Conservation (phyloP, 352 stramenopile species). For the Ochromonadaceae sp. region DNA sequence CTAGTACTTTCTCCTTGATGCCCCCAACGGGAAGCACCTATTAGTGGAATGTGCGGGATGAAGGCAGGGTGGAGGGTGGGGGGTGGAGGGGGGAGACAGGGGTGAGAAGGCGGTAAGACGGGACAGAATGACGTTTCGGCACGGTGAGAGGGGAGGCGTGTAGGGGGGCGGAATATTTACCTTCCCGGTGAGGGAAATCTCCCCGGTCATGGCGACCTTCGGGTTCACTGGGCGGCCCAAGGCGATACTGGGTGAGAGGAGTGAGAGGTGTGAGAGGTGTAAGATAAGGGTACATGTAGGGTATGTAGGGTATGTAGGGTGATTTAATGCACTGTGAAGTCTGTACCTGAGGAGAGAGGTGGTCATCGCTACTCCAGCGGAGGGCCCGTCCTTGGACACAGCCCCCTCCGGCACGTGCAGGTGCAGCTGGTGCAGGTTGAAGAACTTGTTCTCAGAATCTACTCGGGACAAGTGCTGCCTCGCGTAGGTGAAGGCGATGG, state of each 20-base stretch:
- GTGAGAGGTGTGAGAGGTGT: too few species aligned
- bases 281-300: too few species aligned
- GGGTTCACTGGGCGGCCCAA: conserved; percentile 73
- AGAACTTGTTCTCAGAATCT: conserved; percentile 48
- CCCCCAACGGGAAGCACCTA: conserved; percentile 79
- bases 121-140: too few species aligned
- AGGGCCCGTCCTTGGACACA: conserved; percentile 94
- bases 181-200: conserved; percentile 89
- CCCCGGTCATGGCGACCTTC: conserved; percentile 94
- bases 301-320: too few species aligned
- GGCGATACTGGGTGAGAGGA: too few species aligned
- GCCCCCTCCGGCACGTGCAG: conserved; percentile 94
- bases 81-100: too few species aligned
- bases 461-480: conserved; percentile 12
- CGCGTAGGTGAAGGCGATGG: conserved; percentile 86
- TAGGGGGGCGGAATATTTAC: too few species aligned
- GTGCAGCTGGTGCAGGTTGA: conserved; percentile 85
- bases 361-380: conserved; percentile 81
- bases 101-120: too few species aligned
- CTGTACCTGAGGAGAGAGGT: conserved; percentile 79
- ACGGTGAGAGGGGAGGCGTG: too few species aligned
- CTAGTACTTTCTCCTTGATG: conserved; percentile 99
- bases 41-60: not conserved
- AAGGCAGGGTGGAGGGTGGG: not conserved
- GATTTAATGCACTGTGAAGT: too few species aligned